Percentiles rank a stretch among this genome's conserved stretches.
These are phyloP conservation scores for Pythium biforme DNA, from an alignment of 352 stramenopile genomes.

Conservation along the genomic window DNA sequence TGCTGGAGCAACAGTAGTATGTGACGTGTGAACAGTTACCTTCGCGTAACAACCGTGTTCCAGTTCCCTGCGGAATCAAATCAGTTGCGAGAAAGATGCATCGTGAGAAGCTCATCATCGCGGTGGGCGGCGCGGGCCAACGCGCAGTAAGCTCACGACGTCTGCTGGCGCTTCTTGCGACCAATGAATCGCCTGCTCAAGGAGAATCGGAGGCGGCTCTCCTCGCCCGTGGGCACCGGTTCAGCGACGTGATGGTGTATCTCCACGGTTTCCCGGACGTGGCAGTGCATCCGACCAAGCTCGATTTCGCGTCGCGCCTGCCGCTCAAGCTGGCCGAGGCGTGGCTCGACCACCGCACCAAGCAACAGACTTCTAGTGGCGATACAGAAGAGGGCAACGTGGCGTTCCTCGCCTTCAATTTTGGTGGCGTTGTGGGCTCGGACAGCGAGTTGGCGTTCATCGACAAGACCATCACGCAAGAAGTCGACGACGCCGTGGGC, in stretches of 20 bases:
- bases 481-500: conserved; percentile 52
- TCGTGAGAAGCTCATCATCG: conserved; percentile 18
- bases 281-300: conserved; percentile 51
- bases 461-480: conserved; percentile 56
- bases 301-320: conserved; percentile 55
- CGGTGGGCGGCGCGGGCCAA: conserved; percentile 1
- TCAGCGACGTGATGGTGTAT: conserved; percentile 51
- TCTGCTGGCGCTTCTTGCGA: conserved; percentile 16
- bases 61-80: background rate
- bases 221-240: conserved; percentile 2
- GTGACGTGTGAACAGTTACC: background rate
- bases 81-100: conserved; percentile 7
- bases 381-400: background rate
- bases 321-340: conserved; percentile 55
- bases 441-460: conserved; percentile 45
- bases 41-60: background rate
- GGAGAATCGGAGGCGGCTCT: background rate
- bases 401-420: conserved; percentile 67
- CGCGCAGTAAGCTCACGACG: background rate
- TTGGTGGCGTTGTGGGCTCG: conserved; percentile 60
- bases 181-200: background rate
- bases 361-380: background rate
- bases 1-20: background rate
- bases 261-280: conserved; percentile 78
- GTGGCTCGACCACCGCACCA: conserved; percentile 34